A percentile compares a stretch with the other conserved stretches of the same genome.
phyloP scores from a whole-genome alignment of 441 rosid genomes.

The Eruca vesicaria region DNA sequence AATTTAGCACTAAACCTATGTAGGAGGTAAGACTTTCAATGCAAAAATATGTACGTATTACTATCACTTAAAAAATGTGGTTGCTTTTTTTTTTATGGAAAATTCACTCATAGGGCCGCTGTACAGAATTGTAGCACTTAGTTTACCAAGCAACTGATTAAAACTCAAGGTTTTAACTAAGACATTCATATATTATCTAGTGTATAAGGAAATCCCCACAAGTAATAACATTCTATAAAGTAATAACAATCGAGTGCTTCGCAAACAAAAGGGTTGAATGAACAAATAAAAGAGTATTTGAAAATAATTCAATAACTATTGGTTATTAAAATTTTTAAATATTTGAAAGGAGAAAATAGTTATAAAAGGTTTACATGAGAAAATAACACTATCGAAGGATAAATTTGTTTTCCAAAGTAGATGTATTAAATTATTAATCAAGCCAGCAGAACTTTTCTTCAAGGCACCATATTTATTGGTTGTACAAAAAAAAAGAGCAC shows the following conservation, averaged over 20 bases:
- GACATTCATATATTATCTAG: neutral
- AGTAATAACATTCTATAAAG: neutral
- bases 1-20: constrained; percentile 14
- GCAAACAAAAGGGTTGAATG: neutral
- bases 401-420: neutral
- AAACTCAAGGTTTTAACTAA: neutral
- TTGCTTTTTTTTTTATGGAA: constrained; percentile 13
- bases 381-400: constrained; percentile 18
- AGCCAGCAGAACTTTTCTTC: constrained; percentile 32
- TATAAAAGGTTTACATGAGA: neutral
- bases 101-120: constrained; percentile 15
- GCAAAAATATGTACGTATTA: constrained; percentile 14
- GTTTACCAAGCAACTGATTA: constrained; percentile 11
- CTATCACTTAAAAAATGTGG: neutral
- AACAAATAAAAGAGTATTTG: neutral
- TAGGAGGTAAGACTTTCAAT: too few species aligned
- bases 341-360: neutral
- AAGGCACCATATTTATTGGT: constrained; percentile 17
- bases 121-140: constrained; percentile 17
- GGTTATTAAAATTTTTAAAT: constrained; percentile 14
- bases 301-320: neutral
- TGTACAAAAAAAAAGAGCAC: neutral
- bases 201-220: neutral
- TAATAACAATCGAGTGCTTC: neutral
- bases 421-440: constrained; percentile 33